These are phyloP conservation scores for Laguncularia racemosa DNA, from an alignment of 345 rosid genomes.

Conservation along the genomic window DNA sequence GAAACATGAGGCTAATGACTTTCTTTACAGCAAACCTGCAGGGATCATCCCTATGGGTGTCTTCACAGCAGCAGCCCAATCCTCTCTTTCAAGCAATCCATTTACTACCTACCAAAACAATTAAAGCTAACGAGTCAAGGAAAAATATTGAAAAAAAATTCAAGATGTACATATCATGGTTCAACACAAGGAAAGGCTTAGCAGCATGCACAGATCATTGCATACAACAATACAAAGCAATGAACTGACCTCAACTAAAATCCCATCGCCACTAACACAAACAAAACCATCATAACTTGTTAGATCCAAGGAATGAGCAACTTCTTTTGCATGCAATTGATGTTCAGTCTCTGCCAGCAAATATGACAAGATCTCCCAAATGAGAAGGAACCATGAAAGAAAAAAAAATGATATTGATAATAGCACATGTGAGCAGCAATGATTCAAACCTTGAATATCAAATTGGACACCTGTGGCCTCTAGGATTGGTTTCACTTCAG, in stretches of 20 bases:
- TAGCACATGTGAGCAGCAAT: not conserved
- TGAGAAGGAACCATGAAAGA: not conserved
- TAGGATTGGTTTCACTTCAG: conserved; percentile 69
- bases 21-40: conserved; percentile 90
- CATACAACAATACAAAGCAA: conserved; percentile 1
- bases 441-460: conserved; percentile 53
- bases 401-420: not conserved
- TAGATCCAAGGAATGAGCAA: conserved; percentile 48
- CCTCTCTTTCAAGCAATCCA: conserved; percentile 88
- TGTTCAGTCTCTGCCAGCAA: conserved; percentile 49
- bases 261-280: conserved; percentile 93
- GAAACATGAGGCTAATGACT: not conserved
- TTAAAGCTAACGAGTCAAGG: conserved; percentile 11
- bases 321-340: conserved; percentile 79
- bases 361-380: conserved; percentile 1
- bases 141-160: conserved; percentile 7
- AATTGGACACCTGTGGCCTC: conserved; percentile 68
- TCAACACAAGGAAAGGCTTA: not conserved
- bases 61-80: conserved; percentile 73
- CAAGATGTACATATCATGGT: not conserved
- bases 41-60: conserved; percentile 83
- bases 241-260: conserved; percentile 83
- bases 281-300: conserved; percentile 73
- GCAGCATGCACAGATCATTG: not conserved
- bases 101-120: conserved; percentile 83